Percentiles rank a stretch among this genome's conserved stretches.
phyloP scores from a whole-genome alignment of 345 rosid genomes.

The Firmiana major region DNA sequence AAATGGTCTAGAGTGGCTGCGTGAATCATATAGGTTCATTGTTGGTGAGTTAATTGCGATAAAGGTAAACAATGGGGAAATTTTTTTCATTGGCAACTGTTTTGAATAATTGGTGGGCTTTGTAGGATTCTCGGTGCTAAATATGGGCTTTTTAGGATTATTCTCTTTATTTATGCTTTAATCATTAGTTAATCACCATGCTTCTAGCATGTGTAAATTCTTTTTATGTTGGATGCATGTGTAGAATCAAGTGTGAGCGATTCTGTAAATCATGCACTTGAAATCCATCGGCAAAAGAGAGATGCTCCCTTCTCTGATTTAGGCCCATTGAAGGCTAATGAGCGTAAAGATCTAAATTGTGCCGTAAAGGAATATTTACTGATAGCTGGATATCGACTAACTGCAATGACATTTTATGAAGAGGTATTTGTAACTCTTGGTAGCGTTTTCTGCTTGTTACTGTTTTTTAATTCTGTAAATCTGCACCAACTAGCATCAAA shows the following conservation, averaged over 20 bases:
- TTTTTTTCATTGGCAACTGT: background rate
- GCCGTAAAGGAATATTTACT: slow-evolving; percentile 94
- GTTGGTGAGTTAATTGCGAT: background rate
- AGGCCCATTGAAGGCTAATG: slow-evolving; percentile 81
- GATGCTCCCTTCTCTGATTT: slow-evolving; percentile 57
- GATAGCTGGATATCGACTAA: slow-evolving; percentile 87
- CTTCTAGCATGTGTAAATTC: slow-evolving; percentile 1
- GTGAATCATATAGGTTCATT: background rate
- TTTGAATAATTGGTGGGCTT: slow-evolving; percentile 1
- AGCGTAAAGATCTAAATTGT: slow-evolving; percentile 86
- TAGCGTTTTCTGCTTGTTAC: background rate
- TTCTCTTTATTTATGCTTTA: background rate
- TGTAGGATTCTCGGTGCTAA: background rate
- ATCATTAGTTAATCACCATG: slow-evolving; percentile 1
- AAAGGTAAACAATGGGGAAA: background rate
- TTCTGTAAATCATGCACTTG: slow-evolving; percentile 39
- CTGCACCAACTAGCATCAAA: background rate
- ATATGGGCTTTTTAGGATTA: slow-evolving; percentile 1
- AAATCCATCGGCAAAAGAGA: slow-evolving; percentile 49
- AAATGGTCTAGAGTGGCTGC: too few relatives aligned
- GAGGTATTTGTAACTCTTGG: slow-evolving; percentile 48
- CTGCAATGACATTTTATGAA: slow-evolving; percentile 96
- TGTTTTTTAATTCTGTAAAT: background rate
- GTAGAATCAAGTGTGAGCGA: slow-evolving; percentile 50
- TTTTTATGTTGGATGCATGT: slow-evolving; percentile 18